Conservation (phyloP, 257 asterid genomes). For the Penstemon davidsonii region DNA sequence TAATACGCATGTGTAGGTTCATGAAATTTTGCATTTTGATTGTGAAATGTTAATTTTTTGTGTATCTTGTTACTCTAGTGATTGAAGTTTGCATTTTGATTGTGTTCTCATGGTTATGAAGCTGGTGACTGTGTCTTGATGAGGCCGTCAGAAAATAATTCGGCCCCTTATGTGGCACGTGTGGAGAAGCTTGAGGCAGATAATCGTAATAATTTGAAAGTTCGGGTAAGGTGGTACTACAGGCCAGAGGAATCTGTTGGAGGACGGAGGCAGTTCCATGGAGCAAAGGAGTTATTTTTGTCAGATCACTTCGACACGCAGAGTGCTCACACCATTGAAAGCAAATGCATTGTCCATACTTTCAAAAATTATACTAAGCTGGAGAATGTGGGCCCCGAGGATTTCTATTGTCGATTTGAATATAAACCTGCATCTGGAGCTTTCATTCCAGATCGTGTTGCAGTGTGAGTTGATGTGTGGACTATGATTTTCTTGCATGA, state of each 20-base stretch:
- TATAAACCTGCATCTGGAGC: constrained; percentile 55
- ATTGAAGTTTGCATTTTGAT: constrained; percentile 1
- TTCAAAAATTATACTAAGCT: constrained; percentile 65
- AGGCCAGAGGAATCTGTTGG: constrained; percentile 71
- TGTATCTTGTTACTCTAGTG: neutral
- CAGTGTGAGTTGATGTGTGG: constrained; percentile 50
- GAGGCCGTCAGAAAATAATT: constrained; percentile 41
- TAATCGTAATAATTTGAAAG: constrained; percentile 41
- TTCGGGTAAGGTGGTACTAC: constrained; percentile 64
- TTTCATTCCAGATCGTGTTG: constrained; percentile 60
- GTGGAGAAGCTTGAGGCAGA: constrained; percentile 60
- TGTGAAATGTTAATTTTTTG: neutral
- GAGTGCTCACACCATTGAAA: constrained; percentile 63
- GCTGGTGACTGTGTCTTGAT: constrained; percentile 68
- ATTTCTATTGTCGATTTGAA: constrained; percentile 58
- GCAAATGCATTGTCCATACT: constrained; percentile 54
- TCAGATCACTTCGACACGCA: constrained; percentile 61
- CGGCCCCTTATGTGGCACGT: constrained; percentile 62
- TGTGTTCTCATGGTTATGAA: constrained; percentile 29
- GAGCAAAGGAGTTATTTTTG: constrained; percentile 62
- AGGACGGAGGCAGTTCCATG: constrained; percentile 68
- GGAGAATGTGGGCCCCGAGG: constrained; percentile 52
- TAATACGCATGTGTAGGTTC: too few species aligned
- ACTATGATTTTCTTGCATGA: constrained; percentile 8
- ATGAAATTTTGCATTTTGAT: too few species aligned